phyloP scores from a whole-genome alignment of 805 yeast genomes.

The Zygoascus biomembranicola region DNA sequence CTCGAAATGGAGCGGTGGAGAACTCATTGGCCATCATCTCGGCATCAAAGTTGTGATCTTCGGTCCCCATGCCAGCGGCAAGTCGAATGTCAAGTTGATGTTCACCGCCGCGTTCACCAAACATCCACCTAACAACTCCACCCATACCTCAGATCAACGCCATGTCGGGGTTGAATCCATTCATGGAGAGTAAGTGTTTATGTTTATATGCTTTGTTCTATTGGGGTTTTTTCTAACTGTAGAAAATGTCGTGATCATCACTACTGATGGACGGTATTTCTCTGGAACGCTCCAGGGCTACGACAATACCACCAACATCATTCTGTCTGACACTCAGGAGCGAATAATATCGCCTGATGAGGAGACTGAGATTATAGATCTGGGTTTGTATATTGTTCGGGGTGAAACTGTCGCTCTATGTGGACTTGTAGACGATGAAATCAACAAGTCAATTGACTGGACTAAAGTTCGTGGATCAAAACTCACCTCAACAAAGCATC shows the following conservation, averaged over 20 bases:
- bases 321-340: slow-evolving; percentile 23
- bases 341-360: slow-evolving; percentile 23
- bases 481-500: slow-evolving; percentile 17
- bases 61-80: not conserved
- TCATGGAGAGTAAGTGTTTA: slow-evolving; percentile 16
- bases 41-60: not conserved
- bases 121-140: slow-evolving; percentile 12
- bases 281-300: slow-evolving; percentile 30
- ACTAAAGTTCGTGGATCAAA: slow-evolving; percentile 18
- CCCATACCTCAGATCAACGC: not conserved
- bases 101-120: not conserved
- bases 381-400: slow-evolving; percentile 30
- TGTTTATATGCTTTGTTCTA: not conserved
- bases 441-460: slow-evolving; percentile 30
- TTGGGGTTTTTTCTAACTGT: not conserved
- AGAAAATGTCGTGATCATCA: slow-evolving; percentile 23
- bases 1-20: slow-evolving; percentile 3
- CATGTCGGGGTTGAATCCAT: slow-evolving; percentile 11
- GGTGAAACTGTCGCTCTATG: slow-evolving; percentile 30
- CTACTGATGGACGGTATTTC: slow-evolving; percentile 29
- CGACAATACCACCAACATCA: slow-evolving; percentile 30
- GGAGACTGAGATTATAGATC: slow-evolving; percentile 18
- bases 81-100: not conserved
- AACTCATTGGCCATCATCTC: slow-evolving; percentile 2
- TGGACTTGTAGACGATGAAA: slow-evolving; percentile 26